Percentiles rank a stretch among this genome's conserved stretches.
Evolutionary conservation across 2,329 filamentous ascomycete genomes (phyloP).

Genomic region (Colletotrichum sp.): DNA sequence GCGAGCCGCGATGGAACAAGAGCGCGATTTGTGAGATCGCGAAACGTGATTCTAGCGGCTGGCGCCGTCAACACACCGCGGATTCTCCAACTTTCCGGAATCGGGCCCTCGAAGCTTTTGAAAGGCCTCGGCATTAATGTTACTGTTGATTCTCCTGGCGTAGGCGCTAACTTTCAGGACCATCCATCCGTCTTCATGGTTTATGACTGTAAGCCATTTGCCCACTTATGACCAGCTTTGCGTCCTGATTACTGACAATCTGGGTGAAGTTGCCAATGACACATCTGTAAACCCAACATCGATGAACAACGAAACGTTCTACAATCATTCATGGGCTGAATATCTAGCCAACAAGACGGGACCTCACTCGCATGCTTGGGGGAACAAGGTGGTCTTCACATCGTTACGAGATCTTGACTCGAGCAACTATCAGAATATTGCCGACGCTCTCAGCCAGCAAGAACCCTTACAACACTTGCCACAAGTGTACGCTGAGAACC

Average conservation of each 20-base stretch:
- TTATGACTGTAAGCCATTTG: slow-evolving; percentile 30
- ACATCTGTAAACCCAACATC: slow-evolving; percentile 13
- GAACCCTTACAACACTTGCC: slow-evolving; percentile 24
- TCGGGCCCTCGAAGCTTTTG: slow-evolving; percentile 50
- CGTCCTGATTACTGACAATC: background rate
- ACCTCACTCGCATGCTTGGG: slow-evolving; percentile 27
- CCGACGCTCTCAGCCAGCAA: slow-evolving; percentile 20
- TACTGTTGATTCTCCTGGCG: slow-evolving; percentile 57
- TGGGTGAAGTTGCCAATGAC: background rate
- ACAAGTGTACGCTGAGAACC: slow-evolving; percentile 21
- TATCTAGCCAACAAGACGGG: slow-evolving; percentile 26
- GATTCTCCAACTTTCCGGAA: slow-evolving; percentile 61
- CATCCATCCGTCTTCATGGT: slow-evolving; percentile 37
- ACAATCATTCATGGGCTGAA: slow-evolving; percentile 25
- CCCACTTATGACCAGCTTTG: background rate
- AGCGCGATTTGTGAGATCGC: slow-evolving; percentile 4
- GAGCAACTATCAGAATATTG: background rate
- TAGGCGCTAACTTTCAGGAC: slow-evolving; percentile 39
- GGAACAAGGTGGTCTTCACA: slow-evolving; percentile 25
- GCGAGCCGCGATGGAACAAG: slow-evolving; percentile 13
- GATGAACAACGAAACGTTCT: slow-evolving; percentile 27
- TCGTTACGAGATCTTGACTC: slow-evolving; percentile 22
- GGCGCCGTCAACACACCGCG: slow-evolving; percentile 62
- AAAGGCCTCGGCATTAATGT: slow-evolving; percentile 52
- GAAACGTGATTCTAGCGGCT: slow-evolving; percentile 35